A percentile compares a stretch with the other conserved stretches of the same genome.
Conservation (phyloP, 805 yeast species). For the Yamadazyma paraphyllophila region DNA sequence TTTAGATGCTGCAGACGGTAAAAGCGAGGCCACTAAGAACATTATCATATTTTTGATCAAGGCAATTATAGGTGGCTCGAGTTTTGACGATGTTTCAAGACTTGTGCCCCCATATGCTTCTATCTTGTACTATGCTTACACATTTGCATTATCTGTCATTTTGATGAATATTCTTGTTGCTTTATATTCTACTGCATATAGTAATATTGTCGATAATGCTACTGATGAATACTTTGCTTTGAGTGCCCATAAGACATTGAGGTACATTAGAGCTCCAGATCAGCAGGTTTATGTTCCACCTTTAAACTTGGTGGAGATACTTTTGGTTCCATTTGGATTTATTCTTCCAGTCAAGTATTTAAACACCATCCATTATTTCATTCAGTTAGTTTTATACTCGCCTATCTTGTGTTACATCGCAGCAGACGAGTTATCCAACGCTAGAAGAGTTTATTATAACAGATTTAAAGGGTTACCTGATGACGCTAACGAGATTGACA, state of each 20-base stretch:
- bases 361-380: constrained; percentile 46
- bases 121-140: constrained; percentile 72
- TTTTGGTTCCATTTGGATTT: constrained; percentile 27
- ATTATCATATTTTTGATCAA: constrained; percentile 64
- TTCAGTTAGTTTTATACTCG: constrained; percentile 65
- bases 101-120: constrained; percentile 86
- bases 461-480: constrained; percentile 62
- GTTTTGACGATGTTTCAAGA: constrained; percentile 63
- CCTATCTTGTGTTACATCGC: constrained; percentile 66
- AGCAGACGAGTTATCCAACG: constrained; percentile 60
- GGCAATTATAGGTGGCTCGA: constrained; percentile 73
- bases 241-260: constrained; percentile 77
- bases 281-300: constrained; percentile 84
- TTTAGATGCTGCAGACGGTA: constrained; percentile 84
- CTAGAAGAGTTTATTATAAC: constrained; percentile 71
- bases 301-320: constrained; percentile 66
- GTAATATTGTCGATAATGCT: constrained; percentile 77
- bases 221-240: constrained; percentile 82
- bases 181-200: constrained; percentile 79
- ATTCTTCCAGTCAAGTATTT: constrained; percentile 34
- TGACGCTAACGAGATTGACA: constrained; percentile 75
- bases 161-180: constrained; percentile 83
- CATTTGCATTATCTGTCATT: constrained; percentile 71
- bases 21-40: constrained; percentile 65
- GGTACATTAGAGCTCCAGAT: constrained; percentile 87